Evolutionary conservation across 495 filamentous ascomycete genomes (phyloP).

Genomic region (Letharia columbiana): DNA sequence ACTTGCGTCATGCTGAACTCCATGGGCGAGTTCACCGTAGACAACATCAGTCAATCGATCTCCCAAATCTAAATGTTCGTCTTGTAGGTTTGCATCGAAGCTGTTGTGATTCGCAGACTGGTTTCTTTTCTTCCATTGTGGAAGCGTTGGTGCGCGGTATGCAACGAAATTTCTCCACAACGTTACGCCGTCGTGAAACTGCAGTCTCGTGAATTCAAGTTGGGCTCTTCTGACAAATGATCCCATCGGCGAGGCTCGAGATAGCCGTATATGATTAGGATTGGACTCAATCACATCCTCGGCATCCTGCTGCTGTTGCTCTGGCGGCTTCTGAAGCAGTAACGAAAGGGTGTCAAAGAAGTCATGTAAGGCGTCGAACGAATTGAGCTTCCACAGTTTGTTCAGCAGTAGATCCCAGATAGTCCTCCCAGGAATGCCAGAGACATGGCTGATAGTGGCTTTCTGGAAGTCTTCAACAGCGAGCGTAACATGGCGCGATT

Average conservation of each 20-base stretch:
- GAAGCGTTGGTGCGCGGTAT: conserved; percentile 68
- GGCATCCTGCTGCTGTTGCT: conserved; percentile 44
- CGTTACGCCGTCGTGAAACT: conserved; percentile 64
- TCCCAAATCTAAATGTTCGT: conserved; percentile 29
- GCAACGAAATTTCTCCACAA: conserved; percentile 73
- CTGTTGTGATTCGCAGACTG: conserved; percentile 52
- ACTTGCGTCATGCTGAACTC: conserved; percentile 33
- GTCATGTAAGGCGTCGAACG: conserved; percentile 61
- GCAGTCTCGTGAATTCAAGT: conserved; percentile 71
- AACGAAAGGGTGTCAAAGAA: conserved; percentile 53
- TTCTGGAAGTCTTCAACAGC: conserved; percentile 61
- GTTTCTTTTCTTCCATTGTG: conserved; percentile 61
- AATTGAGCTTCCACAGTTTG: conserved; percentile 78
- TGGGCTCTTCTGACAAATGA: conserved; percentile 68
- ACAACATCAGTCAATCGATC: conserved; percentile 48
- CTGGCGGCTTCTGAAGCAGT: conserved; percentile 54
- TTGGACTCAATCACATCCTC: conserved; percentile 43
- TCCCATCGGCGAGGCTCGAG: conserved; percentile 71
- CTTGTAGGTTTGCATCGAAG: conserved; percentile 57
- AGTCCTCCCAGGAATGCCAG: conserved; percentile 65
- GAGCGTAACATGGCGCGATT: conserved; percentile 41
- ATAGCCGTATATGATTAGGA: conserved; percentile 40
- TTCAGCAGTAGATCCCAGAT: conserved; percentile 79
- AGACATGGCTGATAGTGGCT: conserved; percentile 49
- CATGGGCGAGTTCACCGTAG: conserved; percentile 52